Evolutionary conservation across 139 green algal genomes (phyloP).

Genomic region (Tetratostichococcus sp.): DNA sequence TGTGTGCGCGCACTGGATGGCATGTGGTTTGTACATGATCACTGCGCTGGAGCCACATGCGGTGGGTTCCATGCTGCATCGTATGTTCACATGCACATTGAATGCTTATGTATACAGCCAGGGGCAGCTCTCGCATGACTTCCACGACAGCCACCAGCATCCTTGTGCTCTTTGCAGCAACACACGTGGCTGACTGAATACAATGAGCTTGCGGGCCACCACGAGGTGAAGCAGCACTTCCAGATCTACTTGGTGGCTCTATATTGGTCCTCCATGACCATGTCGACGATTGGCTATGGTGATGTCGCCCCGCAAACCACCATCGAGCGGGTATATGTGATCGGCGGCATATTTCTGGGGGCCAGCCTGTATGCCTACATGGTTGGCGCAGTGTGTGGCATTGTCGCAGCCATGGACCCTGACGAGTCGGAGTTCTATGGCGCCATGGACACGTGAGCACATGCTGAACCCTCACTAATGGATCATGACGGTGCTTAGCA

Average conservation of each 20-base stretch:
- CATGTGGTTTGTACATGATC: slow-evolving; percentile 28
- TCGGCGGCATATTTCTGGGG: slow-evolving; percentile 12
- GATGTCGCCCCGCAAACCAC: slow-evolving; percentile 57
- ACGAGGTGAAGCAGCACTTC: slow-evolving; percentile 10
- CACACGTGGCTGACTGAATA: slow-evolving; percentile 28
- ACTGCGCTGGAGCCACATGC: not conserved
- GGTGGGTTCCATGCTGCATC: not conserved
- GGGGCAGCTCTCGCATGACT: too few relatives aligned
- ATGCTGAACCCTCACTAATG: not conserved
- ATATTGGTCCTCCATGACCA: slow-evolving; percentile 71
- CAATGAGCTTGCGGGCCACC: slow-evolving; percentile 23
- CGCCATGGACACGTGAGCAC: slow-evolving; percentile 13
- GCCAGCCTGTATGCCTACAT: slow-evolving; percentile 18
- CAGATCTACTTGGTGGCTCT: slow-evolving; percentile 52
- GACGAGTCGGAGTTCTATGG: slow-evolving; percentile 9
- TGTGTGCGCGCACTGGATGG: slow-evolving; percentile 35
- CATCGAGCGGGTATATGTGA: slow-evolving; percentile 40
- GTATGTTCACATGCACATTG: too few relatives aligned
- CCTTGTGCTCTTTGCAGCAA: slow-evolving; percentile 2
- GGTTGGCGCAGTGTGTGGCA: slow-evolving; percentile 14
- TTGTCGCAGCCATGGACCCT: slow-evolving; percentile 15
- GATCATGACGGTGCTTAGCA: too few relatives aligned
- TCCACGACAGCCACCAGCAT: too few relatives aligned
- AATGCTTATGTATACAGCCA: not conserved
- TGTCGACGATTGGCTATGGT: slow-evolving; percentile 75